These are phyloP conservation scores for Clohesyomyces aquaticus DNA, from an alignment of 495 filamentous ascomycete genomes.

Conservation along the genomic window DNA sequence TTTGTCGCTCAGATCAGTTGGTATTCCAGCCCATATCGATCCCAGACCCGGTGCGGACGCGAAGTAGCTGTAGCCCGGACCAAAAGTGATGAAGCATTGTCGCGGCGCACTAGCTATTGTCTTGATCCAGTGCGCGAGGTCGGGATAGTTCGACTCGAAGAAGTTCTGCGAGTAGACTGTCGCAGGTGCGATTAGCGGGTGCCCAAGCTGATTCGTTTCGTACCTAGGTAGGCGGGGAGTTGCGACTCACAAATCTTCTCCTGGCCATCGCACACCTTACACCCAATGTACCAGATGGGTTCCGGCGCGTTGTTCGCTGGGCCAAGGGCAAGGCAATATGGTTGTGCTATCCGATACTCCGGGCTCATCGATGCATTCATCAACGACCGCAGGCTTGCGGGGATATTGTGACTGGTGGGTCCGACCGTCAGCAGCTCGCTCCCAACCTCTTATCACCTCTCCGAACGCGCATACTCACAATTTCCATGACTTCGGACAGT, in stretches of 20 bases:
- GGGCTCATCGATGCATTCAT: constrained; percentile 39
- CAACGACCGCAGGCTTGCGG: constrained; percentile 34
- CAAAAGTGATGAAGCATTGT: constrained; percentile 29
- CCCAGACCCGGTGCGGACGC: constrained; percentile 31
- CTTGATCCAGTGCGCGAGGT: constrained; percentile 33
- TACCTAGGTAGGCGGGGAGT: background rate
- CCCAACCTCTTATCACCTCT: background rate
- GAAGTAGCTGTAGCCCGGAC: constrained; percentile 28
- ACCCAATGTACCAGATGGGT: constrained; percentile 39
- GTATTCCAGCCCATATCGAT: constrained; percentile 37
- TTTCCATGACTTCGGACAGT: constrained; percentile 42
- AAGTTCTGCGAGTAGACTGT: constrained; percentile 36
- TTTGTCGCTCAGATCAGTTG: constrained; percentile 35
- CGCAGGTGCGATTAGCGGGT: background rate
- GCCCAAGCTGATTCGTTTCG: constrained; percentile 17
- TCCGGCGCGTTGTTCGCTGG: constrained; percentile 27
- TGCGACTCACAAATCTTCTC: constrained; percentile 37
- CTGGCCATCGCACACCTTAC: constrained; percentile 34
- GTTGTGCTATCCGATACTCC: constrained; percentile 35
- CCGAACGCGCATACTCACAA: constrained; percentile 21
- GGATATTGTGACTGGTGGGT: constrained; percentile 33
- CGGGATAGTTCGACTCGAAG: constrained; percentile 40
- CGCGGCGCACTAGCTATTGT: constrained; percentile 26
- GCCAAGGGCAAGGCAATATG: constrained; percentile 36
- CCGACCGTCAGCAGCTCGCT: background rate